Percentiles rank a stretch among this genome's conserved stretches.
Conservation (phyloP, 2,329 filamentous ascomycete genomes). For the Calycina herbarum region DNA sequence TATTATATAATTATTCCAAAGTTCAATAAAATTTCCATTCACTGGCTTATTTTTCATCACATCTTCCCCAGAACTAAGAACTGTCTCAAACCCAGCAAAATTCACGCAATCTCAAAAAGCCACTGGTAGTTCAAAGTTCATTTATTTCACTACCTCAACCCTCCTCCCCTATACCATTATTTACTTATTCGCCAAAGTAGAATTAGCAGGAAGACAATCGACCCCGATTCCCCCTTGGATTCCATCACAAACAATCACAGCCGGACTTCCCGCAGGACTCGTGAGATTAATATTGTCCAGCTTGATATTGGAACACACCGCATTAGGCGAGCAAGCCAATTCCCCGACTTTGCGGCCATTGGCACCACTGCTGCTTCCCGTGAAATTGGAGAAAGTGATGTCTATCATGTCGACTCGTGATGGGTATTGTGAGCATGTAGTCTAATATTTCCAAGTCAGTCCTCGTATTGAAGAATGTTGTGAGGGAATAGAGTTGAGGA, state of each 20-base stretch:
- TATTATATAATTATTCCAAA: too few species aligned
- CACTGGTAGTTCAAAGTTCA: too few species aligned
- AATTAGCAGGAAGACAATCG: slow-evolving; percentile 17
- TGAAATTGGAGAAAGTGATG: slow-evolving; percentile 58
- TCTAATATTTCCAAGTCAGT: slow-evolving; percentile 19
- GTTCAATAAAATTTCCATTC: too few species aligned
- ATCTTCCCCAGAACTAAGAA: too few species aligned
- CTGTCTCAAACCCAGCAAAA: too few species aligned
- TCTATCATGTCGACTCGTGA: slow-evolving; percentile 59
- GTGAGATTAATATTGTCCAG: slow-evolving; percentile 56
- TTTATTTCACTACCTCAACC: not conserved
- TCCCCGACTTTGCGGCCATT: slow-evolving; percentile 55
- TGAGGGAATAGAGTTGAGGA: not conserved
- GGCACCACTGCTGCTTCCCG: slow-evolving; percentile 56
- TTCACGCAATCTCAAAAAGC: too few species aligned
- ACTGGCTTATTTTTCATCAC: too few species aligned
- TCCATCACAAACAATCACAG: slow-evolving; percentile 53
- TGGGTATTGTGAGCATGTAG: slow-evolving; percentile 53
- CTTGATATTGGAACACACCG: slow-evolving; percentile 56
- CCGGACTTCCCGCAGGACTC: slow-evolving; percentile 46
- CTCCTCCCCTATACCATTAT: not conserved
- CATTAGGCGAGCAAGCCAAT: slow-evolving; percentile 56
- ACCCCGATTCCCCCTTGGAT: slow-evolving; percentile 33
- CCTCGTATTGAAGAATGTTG: too few species aligned
- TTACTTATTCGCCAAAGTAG: slow-evolving; percentile 8